Evolutionary conservation across 257 asterid genomes (phyloP), one percentile per base, ranked within the genome.

Genomic region (Solanum etuberosum): DNA sequence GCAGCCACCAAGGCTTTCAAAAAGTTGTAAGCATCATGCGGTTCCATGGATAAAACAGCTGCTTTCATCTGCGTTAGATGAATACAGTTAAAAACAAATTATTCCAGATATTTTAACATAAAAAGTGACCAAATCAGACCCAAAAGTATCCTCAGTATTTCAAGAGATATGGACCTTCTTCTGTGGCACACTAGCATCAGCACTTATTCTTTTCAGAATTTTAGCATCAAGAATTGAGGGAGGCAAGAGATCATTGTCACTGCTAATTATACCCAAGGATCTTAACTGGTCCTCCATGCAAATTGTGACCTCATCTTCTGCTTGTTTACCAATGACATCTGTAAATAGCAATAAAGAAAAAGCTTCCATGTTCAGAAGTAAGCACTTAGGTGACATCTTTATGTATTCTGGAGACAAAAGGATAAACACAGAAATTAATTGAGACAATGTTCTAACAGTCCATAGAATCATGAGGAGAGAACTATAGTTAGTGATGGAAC

Each of bases 211-310:
- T 89, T 92, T 90, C 87, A 94, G 86, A 61, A 89, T 51, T 71
- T 89, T 87, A 59, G 93, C 90, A 86, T 92, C 93, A 88, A 91
- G 37, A 35, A 70, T 83, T 80, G 94, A 85, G 88, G 88, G 86
- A 84, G 91, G 88, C 35, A 87, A 32, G 81, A 88, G 61, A 43
- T 89, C 90, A 88, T 91, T 88, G 37, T 74, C 87, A n/a, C 87
- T 88, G 72, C 92, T 83, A 84, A 97, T 91, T 54, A 97, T 86
- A 82, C 99, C 98, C 85, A 94, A 67, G 54, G 97, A 93, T 92
- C 94, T 94, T 68, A 97, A 91, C 83, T 82, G 90, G 57, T 95
- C 99, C 91, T 97, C 99, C 97, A 95, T 93, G 91, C 93, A 95
- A 88, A 94, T 87, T 46, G 93, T 88, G 70, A 84, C 95, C 51